These are phyloP conservation scores for Mollisiaceae sp. DNA, from an alignment of 2,329 filamentous ascomycete species.

Conservation along the genomic window DNA sequence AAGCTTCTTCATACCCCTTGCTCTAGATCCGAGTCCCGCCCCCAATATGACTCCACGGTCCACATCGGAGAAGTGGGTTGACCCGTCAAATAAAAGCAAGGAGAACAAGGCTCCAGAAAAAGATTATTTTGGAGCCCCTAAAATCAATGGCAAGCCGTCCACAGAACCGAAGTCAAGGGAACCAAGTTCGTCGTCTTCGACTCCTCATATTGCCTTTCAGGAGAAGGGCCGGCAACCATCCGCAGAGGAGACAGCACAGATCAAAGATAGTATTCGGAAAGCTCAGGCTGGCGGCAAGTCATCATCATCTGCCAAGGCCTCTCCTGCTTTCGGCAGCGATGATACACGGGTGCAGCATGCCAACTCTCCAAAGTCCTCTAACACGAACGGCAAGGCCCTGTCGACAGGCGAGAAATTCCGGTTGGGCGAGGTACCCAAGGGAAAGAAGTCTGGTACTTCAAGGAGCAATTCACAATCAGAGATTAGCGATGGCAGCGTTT, in stretches of 20 bases:
- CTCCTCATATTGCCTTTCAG: conserved; percentile 91
- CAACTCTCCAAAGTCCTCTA: conserved; percentile 32
- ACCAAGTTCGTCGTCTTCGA: conserved; percentile 59
- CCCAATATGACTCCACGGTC: conserved; percentile 58
- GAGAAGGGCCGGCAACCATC: conserved; percentile 75
- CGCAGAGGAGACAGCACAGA: conserved; percentile 59
- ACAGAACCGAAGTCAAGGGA: conserved; percentile 46
- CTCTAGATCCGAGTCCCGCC: conserved; percentile 71
- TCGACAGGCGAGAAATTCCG: conserved; percentile 67
- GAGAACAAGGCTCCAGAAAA: conserved; percentile 46
- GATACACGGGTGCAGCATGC: conserved; percentile 40
- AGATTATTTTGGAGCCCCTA: conserved; percentile 63
- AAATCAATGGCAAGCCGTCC: conserved; percentile 47
- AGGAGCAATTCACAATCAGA: conserved; percentile 46
- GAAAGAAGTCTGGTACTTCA: conserved; percentile 53
- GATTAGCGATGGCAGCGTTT: conserved; percentile 39
- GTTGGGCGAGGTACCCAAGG: conserved; percentile 80
- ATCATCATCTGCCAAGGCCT: conserved; percentile 31
- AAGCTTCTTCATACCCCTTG: conserved; percentile 78
- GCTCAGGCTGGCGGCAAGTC: conserved; percentile 37
- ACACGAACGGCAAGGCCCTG: conserved; percentile 45
- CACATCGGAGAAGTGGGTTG: conserved; percentile 52
- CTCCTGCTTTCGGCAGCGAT: conserved; percentile 36
- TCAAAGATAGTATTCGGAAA: conserved; percentile 53
- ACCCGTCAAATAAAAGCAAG: conserved; percentile 48